These are phyloP conservation scores for Bisporella sp. DNA, from an alignment of 2,329 filamentous ascomycete genomes.

Conservation along the genomic window DNA sequence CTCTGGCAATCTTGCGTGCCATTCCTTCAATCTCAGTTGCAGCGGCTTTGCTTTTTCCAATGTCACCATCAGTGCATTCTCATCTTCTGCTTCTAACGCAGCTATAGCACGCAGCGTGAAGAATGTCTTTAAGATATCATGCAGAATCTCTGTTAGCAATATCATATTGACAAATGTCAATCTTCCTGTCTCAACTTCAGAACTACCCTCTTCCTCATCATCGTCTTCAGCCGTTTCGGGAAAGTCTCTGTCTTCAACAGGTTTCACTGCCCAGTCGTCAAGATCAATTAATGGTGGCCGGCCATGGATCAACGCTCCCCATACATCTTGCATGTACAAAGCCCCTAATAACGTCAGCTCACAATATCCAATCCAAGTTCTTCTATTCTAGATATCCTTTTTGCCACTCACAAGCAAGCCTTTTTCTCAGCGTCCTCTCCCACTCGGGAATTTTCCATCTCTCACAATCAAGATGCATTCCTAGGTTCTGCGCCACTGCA, in stretches of 20 bases:
- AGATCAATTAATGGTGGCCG: conserved; percentile 47
- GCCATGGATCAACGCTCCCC: conserved; percentile 51
- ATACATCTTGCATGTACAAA: conserved; percentile 59
- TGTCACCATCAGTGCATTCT: conserved; percentile 25
- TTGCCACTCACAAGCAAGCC: conserved; percentile 40
- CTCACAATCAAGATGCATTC: conserved; percentile 54
- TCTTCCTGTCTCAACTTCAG: conserved; percentile 37
- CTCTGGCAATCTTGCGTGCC: conserved; percentile 38
- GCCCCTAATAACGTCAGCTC: conserved; percentile 33
- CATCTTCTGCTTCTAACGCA: conserved; percentile 15
- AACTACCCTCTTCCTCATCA: conserved; percentile 28
- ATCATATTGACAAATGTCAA: conserved; percentile 44
- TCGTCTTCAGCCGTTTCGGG: conserved; percentile 24
- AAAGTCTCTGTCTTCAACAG: conserved; percentile 38
- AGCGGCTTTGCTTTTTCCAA: conserved; percentile 41
- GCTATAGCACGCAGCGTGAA: conserved; percentile 31
- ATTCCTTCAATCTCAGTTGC: conserved; percentile 38
- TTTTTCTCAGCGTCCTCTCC: conserved; percentile 54
- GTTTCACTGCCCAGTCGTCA: conserved; percentile 47
- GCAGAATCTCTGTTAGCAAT: conserved; percentile 42
- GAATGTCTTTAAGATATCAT: conserved; percentile 42
- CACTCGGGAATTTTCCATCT: conserved; percentile 55
- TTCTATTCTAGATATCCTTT: no score
- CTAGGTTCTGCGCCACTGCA: conserved; percentile 46
- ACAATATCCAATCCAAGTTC: no score